Conservation (phyloP, 1,284 basidiomycete species). For the Vanrija pseudolonga region DNA sequence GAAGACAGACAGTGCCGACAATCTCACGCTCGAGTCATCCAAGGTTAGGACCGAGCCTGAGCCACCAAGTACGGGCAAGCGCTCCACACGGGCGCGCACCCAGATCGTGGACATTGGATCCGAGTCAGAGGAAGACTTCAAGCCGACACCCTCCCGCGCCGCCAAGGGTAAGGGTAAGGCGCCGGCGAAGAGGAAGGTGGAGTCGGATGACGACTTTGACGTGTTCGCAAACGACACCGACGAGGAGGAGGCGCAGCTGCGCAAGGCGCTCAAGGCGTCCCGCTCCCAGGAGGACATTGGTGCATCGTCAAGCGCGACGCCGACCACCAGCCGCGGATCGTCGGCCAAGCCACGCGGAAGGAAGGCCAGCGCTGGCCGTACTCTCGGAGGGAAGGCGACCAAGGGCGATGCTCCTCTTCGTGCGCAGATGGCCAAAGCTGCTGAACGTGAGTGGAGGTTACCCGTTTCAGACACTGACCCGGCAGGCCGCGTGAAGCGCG, state of each 20-base stretch:
- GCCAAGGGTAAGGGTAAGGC: conserved; percentile 25
- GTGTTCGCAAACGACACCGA: conserved; percentile 29
- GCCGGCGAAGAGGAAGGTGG: conserved; percentile 13
- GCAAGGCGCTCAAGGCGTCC: conserved; percentile 17
- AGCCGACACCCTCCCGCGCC: neutral
- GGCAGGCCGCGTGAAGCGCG: neutral
- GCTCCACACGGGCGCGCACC: neutral
- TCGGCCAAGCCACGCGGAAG: neutral
- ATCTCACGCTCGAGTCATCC: conserved; percentile 33
- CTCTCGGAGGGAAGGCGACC: conserved; percentile 9
- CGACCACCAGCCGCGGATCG: neutral
- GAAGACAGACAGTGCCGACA: conserved; percentile 38
- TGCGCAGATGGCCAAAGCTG: conserved; percentile 7
- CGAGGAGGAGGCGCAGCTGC: conserved; percentile 25
- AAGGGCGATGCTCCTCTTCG: conserved; percentile 16
- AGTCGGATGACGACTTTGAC: conserved; percentile 9
- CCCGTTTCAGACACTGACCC: neutral
- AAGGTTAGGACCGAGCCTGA: conserved; percentile 7
- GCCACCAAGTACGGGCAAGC: neutral
- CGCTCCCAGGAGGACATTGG: neutral
- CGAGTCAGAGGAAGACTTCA: conserved; percentile 2
- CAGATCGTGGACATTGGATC: neutral
- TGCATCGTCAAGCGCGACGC: neutral
- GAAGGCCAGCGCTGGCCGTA: conserved; percentile 1
- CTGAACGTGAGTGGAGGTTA: conserved; percentile 6